Conservation (phyloP, 139 green algal species). For the Chlorella vulgaris region DNA sequence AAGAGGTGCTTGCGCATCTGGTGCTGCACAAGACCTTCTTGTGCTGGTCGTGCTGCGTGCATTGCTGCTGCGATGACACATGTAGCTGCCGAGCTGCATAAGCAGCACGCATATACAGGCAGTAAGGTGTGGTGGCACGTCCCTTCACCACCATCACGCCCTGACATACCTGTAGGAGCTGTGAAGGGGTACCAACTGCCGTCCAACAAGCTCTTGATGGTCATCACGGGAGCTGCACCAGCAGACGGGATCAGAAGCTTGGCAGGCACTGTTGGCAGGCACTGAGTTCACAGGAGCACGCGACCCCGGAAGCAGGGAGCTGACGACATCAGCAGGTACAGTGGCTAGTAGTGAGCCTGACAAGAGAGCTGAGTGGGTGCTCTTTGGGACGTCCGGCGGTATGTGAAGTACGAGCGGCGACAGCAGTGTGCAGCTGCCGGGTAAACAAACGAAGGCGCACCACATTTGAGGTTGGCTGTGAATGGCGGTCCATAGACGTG, state of each 20-base stretch:
- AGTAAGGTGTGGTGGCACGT: not conserved
- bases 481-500: constrained; percentile 53
- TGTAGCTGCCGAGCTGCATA: not conserved
- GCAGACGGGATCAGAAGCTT: not conserved
- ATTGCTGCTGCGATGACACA: not conserved
- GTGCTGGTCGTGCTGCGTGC: no score
- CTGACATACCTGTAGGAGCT: constrained; percentile 1
- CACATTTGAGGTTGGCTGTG: constrained; percentile 13
- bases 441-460: no score
- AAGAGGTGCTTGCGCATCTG: not conserved
- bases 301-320: no score
- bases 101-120: not conserved
- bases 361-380: no score
- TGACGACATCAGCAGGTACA: no score
- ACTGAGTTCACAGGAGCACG: no score
- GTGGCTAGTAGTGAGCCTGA: no score
- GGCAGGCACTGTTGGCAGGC: no score
- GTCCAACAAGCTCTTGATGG: constrained; percentile 48
- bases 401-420: no score
- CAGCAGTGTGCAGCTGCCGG: no score
- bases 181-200: constrained; percentile 19
- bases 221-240: constrained; percentile 43
- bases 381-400: no score
- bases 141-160: not conserved
- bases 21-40: not conserved